Percentiles rank a stretch among this genome's conserved stretches.
Evolutionary conservation across 2,329 filamentous ascomycete genomes (phyloP).

Genomic region (Aspergillus tubingensis): DNA sequence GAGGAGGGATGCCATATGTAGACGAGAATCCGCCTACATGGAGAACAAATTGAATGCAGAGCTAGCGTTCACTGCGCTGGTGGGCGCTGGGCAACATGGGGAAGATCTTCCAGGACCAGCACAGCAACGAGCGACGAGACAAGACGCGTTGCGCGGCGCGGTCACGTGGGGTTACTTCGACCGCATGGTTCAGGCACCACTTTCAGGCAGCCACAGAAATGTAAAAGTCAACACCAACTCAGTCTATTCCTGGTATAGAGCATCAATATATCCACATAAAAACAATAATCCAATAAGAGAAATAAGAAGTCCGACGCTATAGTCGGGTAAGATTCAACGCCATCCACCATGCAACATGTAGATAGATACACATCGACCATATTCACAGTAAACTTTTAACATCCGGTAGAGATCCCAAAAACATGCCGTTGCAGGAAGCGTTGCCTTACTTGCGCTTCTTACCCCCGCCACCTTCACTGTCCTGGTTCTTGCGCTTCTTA

Average conservation of each 20-base stretch:
- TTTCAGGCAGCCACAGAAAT: neutral
- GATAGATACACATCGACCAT: constrained; percentile 22
- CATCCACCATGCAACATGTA: constrained; percentile 26
- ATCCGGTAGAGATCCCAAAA: constrained; percentile 29
- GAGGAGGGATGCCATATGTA: constrained; percentile 11
- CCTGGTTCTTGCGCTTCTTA: constrained; percentile 67
- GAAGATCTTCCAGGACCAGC: too few species aligned
- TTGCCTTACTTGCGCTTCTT: constrained; percentile 46
- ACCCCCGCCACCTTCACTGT: constrained; percentile 53
- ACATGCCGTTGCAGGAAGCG: constrained; percentile 11
- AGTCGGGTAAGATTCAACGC: constrained; percentile 22
- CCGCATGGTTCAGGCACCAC: neutral
- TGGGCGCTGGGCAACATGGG: neutral
- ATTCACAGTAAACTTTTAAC: constrained; percentile 21
- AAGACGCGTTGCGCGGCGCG: constrained; percentile 35
- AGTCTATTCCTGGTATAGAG: constrained; percentile 14
- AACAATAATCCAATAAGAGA: neutral
- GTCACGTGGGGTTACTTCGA: constrained; percentile 30
- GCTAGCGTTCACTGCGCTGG: neutral
- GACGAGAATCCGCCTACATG: constrained; percentile 8
- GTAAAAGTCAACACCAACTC: neutral
- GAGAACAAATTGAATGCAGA: neutral
- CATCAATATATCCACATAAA: neutral
- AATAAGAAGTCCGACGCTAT: constrained; percentile 4
- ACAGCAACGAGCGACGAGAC: constrained; percentile 1